Conservation (phyloP, 257 asterid genomes). For the Capsicum pubescens region DNA sequence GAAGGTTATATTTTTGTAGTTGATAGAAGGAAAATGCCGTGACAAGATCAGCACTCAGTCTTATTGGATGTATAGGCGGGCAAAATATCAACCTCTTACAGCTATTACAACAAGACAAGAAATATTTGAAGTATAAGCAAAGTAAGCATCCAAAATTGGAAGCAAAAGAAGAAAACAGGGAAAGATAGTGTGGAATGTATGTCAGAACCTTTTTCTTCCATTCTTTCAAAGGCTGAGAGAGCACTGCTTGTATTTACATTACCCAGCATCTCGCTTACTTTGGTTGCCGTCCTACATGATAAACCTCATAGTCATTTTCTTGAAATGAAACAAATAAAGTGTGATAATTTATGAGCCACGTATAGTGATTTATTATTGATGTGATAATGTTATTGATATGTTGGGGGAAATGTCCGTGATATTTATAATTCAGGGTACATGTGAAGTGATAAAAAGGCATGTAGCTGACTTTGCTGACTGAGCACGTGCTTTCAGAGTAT, state of each 20-base stretch:
- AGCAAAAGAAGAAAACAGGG: constrained; percentile 26
- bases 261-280: constrained; percentile 96
- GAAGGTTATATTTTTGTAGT: neutral
- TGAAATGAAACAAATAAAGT: neutral
- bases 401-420: neutral
- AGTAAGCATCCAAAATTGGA: constrained; percentile 27
- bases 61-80: neutral
- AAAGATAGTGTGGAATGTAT: neutral
- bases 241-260: constrained; percentile 97
- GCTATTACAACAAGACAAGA: neutral
- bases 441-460: constrained; percentile 25
- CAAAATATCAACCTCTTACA: neutral
- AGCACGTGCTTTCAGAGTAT: constrained; percentile 97
- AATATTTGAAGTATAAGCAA: neutral
- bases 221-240: constrained; percentile 94
- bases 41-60: neutral
- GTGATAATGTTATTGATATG: neutral
- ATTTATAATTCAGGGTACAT: neutral
- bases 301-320: constrained; percentile 32
- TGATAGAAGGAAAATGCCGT: neutral
- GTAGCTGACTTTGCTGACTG: constrained; percentile 93
- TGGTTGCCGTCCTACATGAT: constrained; percentile 80
- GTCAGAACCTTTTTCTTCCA: constrained; percentile 93
- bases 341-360: neutral
- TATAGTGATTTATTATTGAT: neutral